Conservation (phyloP, 2,329 filamentous ascomycete species). For the Pyrenochaeta sp. region DNA sequence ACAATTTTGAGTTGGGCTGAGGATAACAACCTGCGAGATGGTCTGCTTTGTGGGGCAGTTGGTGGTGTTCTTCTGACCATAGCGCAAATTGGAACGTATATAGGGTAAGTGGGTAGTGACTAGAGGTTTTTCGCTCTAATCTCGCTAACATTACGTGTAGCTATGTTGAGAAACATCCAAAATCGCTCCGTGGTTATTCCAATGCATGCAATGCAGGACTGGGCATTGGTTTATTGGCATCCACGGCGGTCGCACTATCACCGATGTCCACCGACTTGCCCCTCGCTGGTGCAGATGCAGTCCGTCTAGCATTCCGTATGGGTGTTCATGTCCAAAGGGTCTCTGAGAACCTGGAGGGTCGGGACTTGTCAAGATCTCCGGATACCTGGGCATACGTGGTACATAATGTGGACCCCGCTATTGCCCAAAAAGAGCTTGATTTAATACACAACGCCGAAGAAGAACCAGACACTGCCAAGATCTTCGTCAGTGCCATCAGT, state of each 20-base stretch:
- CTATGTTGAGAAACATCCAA: neutral
- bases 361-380: slow-evolving; percentile 23
- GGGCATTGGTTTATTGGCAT: slow-evolving; percentile 57
- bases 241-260: slow-evolving; percentile 55
- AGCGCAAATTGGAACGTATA: slow-evolving; percentile 54
- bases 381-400: slow-evolving; percentile 57
- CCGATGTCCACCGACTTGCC: slow-evolving; percentile 52
- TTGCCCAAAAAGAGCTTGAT: slow-evolving; percentile 53
- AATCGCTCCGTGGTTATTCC: neutral
- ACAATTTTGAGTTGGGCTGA: slow-evolving; percentile 47
- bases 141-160: neutral
- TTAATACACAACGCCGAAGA: slow-evolving; percentile 31
- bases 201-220: neutral
- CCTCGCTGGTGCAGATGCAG: slow-evolving; percentile 52
- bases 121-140: neutral
- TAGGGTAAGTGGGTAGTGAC: slow-evolving; percentile 50
- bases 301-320: slow-evolving; percentile 58
- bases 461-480: slow-evolving; percentile 24
- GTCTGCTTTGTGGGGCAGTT: slow-evolving; percentile 54
- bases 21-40: slow-evolving; percentile 48
- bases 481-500: slow-evolving; percentile 39
- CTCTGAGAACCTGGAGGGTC: slow-evolving; percentile 54
- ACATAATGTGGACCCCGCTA: slow-evolving; percentile 37
- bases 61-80: slow-evolving; percentile 56
- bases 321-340: slow-evolving; percentile 56